A percentile compares a stretch with the other conserved stretches of the same genome.
Evolutionary conservation across 139 green algal species (phyloP).

Genomic region (Astrephomene gubernaculifera): DNA sequence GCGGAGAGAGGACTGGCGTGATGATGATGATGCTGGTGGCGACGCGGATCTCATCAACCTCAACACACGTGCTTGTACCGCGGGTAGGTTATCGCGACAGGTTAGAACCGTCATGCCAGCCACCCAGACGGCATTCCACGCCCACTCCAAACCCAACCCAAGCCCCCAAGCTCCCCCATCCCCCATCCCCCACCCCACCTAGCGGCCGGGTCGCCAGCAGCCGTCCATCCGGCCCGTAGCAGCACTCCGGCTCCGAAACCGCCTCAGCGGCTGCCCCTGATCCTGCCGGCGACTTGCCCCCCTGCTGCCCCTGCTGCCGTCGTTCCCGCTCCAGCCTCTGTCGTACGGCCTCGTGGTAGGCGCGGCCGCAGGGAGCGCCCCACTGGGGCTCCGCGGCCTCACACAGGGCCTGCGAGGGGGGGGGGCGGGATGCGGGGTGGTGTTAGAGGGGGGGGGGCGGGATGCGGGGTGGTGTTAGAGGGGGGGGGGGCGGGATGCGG

Average conservation of each 20-base stretch:
- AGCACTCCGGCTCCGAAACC: background rate
- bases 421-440: too few species aligned
- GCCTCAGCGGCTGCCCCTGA: background rate
- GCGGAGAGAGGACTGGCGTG: too few species aligned
- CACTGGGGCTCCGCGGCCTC: background rate
- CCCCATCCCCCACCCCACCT: background rate
- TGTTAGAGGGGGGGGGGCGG: too few species aligned
- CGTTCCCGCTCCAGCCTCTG: too few species aligned
- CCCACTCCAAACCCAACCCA: background rate
- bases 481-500: too few species aligned
- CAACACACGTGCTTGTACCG: too few species aligned
- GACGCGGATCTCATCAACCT: too few species aligned
- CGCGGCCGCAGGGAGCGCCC: background rate
- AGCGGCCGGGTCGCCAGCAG: conserved; percentile 14
- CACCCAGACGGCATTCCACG: too few species aligned
- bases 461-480: too few species aligned
- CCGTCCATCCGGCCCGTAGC: background rate
- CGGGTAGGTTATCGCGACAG: too few species aligned
- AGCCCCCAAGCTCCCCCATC: background rate
- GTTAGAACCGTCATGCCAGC: too few species aligned
- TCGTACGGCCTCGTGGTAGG: conserved; percentile 8
- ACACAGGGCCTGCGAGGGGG: background rate
- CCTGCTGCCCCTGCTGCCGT: background rate
- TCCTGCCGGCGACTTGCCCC: background rate
- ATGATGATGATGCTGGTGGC: too few species aligned